phyloP scores from a whole-genome alignment of 2,329 filamentous ascomycete species.

The Geoglossum cookeanum region DNA sequence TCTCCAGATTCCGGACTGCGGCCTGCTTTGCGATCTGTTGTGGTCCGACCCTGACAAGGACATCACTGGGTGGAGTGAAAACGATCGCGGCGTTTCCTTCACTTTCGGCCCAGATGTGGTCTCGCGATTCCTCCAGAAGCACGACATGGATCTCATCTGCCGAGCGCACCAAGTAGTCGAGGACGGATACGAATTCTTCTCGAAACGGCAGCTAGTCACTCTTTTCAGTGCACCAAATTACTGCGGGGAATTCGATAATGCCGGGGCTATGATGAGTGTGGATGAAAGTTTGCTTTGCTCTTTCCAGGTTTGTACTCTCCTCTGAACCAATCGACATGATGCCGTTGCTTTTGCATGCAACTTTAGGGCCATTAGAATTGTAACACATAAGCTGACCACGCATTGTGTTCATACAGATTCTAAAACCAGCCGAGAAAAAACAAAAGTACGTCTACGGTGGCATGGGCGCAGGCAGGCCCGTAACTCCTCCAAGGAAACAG shows the following conservation, averaged over 20 bases:
- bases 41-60: conserved; percentile 99
- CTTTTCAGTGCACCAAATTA: conserved; percentile 98
- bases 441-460: conserved; percentile 91
- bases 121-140: conserved; percentile 92
- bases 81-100: conserved; percentile 95
- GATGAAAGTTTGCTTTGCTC: conserved; percentile 96
- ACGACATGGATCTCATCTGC: conserved; percentile 99
- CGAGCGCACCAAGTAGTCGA: conserved; percentile 97
- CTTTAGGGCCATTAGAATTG: background rate
- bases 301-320: conserved; percentile 55
- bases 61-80: conserved; percentile 98
- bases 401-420: conserved; percentile 39
- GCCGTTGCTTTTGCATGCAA: background rate
- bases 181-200: conserved; percentile 99
- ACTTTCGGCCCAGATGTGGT: conserved; percentile 97
- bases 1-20: conserved; percentile 82
- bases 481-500: conserved; percentile 52
- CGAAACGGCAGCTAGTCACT: conserved; percentile 90
- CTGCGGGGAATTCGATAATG: conserved; percentile 98
- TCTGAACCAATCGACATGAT: background rate
- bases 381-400: background rate
- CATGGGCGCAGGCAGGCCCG: conserved; percentile 49
- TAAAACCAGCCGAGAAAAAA: conserved; percentile 99
- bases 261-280: conserved; percentile 98
- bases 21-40: conserved; percentile 86